A percentile compares a stretch with the other conserved stretches of the same genome.
Evolutionary conservation across 2,329 filamentous ascomycete species (phyloP).

Genomic region (Colletotrichum chrysophilum): DNA sequence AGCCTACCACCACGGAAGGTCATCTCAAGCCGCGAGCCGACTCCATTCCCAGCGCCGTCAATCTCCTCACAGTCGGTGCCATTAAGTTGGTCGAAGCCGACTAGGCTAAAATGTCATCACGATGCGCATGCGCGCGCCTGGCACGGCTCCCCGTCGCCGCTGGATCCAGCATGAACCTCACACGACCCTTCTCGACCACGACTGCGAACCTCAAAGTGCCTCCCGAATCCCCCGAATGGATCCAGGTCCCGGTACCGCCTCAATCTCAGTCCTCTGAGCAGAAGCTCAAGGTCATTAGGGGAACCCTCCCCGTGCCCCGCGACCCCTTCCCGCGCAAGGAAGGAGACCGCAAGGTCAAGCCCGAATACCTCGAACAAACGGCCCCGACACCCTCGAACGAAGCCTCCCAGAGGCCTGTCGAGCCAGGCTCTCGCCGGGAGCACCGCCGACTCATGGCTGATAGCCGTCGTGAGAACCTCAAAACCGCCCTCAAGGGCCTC

Average conservation of each 20-base stretch:
- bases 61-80: not conserved
- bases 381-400: conserved; percentile 58
- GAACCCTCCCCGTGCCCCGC: conserved; percentile 82
- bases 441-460: conserved; percentile 80
- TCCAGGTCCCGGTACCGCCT: conserved; percentile 79
- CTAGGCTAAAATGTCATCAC: conserved; percentile 15
- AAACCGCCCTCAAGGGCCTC: conserved; percentile 72
- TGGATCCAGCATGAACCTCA: conserved; percentile 15
- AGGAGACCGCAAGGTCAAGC: conserved; percentile 64
- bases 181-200: conserved; percentile 38
- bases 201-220: conserved; percentile 42
- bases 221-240: conserved; percentile 87
- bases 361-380: conserved; percentile 64
- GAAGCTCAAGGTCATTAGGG: conserved; percentile 63
- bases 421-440: conserved; percentile 39
- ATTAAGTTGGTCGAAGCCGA: not conserved
- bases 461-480: conserved; percentile 73
- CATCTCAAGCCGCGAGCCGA: conserved; percentile 2
- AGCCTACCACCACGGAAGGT: not conserved
- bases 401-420: conserved; percentile 38
- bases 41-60: not conserved
- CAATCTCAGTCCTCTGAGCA: conserved; percentile 74
- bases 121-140: conserved; percentile 19
- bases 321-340: conserved; percentile 72
- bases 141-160: conserved; percentile 13